Percentiles rank a stretch among this genome's conserved stretches.
Evolutionary conservation across 768 basidiomycete species (phyloP).

Genomic region (Russula griseocarnosa): DNA sequence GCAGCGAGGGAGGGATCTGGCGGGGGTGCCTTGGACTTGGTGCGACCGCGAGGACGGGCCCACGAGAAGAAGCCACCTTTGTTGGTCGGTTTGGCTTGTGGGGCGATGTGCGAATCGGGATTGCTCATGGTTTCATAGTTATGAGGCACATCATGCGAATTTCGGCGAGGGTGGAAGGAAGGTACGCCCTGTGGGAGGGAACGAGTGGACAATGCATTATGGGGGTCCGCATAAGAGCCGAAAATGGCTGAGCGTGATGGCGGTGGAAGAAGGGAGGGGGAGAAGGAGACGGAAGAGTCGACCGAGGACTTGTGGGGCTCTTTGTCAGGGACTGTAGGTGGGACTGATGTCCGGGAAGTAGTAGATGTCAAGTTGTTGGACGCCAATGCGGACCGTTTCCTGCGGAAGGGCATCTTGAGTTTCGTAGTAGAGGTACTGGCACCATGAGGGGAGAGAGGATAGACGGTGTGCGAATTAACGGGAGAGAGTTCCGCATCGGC

Average conservation of each 20-base stretch:
- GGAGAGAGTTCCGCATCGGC: slow-evolving; percentile 25
- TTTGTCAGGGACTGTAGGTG: slow-evolving; percentile 26
- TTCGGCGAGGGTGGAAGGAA: neutral
- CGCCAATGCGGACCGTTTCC: slow-evolving; percentile 29
- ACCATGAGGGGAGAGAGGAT: slow-evolving; percentile 20
- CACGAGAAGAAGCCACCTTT: slow-evolving; percentile 42
- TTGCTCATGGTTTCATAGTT: slow-evolving; percentile 29
- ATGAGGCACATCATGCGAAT: slow-evolving; percentile 6
- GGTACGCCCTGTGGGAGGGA: slow-evolving; percentile 51
- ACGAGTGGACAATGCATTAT: slow-evolving; percentile 52
- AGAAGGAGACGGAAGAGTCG: slow-evolving; percentile 45
- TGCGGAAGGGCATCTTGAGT: slow-evolving; percentile 45
- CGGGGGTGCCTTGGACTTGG: slow-evolving; percentile 38
- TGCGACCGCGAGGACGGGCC: slow-evolving; percentile 42
- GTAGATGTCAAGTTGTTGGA: slow-evolving; percentile 29
- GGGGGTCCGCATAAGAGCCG: slow-evolving; percentile 51
- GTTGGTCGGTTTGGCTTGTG: slow-evolving; percentile 33
- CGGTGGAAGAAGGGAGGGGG: slow-evolving; percentile 47
- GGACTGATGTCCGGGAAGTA: slow-evolving; percentile 35
- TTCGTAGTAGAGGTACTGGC: slow-evolving; percentile 41
- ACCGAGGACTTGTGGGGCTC: slow-evolving; percentile 29
- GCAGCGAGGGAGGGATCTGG: slow-evolving; percentile 29
- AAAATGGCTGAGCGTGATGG: slow-evolving; percentile 65
- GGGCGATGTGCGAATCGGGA: slow-evolving; percentile 24
- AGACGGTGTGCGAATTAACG: neutral